Evolutionary conservation across 2,329 filamentous ascomycete species (phyloP).

Genomic region (Colletotrichum endophyticum): DNA sequence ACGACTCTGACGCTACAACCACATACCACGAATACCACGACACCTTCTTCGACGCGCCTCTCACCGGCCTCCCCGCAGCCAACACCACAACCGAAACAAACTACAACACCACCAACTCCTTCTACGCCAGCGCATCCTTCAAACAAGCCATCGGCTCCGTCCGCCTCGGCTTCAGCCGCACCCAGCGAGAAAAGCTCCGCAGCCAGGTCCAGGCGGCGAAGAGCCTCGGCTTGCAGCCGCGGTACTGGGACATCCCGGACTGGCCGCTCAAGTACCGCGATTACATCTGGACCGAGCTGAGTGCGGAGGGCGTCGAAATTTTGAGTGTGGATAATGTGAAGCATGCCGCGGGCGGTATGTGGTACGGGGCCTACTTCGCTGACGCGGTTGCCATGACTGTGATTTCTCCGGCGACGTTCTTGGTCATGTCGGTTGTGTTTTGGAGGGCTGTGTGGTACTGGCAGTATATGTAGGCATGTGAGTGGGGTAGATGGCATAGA

Average conservation of each 20-base stretch:
- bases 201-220: conserved; percentile 54
- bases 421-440: background rate
- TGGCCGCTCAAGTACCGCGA: conserved; percentile 61
- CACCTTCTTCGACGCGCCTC: background rate
- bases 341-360: background rate
- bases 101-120: conserved; percentile 35
- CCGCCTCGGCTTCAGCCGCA: conserved; percentile 45
- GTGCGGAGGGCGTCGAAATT: conserved; percentile 62
- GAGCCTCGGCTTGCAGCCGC: conserved; percentile 54
- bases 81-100: background rate
- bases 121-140: conserved; percentile 69
- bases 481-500: background rate
- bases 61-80: background rate
- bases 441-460: background rate
- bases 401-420: background rate
- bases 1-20: background rate
- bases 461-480: background rate
- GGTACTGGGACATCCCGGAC: conserved; percentile 65
- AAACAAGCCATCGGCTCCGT: conserved; percentile 54
- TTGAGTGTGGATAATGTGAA: conserved; percentile 58
- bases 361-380: background rate
- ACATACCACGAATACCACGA: background rate
- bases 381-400: background rate
- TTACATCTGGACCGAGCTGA: conserved; percentile 58
- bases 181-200: conserved; percentile 49